Base-by-base conservation (phyloP, 2,329 filamentous ascomycete species). In the Tolypocladium tundrense region DNA sequence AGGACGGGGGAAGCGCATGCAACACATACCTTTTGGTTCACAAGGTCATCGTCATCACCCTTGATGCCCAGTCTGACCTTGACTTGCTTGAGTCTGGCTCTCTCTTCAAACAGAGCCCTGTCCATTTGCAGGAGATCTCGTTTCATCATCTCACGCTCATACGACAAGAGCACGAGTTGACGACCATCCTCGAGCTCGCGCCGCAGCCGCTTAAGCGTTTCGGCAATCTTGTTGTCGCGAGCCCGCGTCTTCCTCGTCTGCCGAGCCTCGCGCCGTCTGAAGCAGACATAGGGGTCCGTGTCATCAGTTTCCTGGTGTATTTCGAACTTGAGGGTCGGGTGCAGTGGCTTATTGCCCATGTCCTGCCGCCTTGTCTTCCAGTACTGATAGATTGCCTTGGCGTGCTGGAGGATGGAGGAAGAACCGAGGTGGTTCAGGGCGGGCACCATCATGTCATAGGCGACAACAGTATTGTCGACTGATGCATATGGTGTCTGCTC, bases 231-330 rank as follows among this genome's bases (percentile, higher is more conserved):
- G 41, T 90, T 90, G 77, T 99, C 94, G 68, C 94, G 86, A 65
- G 90, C 91, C 68, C 94, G 84, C 42, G 94, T 99, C 77, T 97
- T 99, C 66, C 94, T 88, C 54, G 91, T 93, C 71, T 96, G 91
- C 59, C 94, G 88, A 53, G 96, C 90, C 74, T 99, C 94, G 62
- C 94, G 89, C 65, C 94, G 86, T 70, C 94, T 86, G 83, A 99
- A 99, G 75, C 94, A 99, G 67, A 99, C 92, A 75, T 96, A 99
- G 54, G 94, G 94, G 74, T 99, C 94, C 66, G 90, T 85, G 70
- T 99, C 94, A 72, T 99, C 94, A 60, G 88, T 95, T 63, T 97
- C 93, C 69, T 91, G 88, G 62, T 94, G 91, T 53, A 87, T 95
- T 76, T 99, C 94, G 64, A 96, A 94, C 77, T 97, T 97, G 70